Evolutionary conservation across 2,329 filamentous ascomycete genomes (phyloP).

Genomic region (Aspergillus sp.): DNA sequence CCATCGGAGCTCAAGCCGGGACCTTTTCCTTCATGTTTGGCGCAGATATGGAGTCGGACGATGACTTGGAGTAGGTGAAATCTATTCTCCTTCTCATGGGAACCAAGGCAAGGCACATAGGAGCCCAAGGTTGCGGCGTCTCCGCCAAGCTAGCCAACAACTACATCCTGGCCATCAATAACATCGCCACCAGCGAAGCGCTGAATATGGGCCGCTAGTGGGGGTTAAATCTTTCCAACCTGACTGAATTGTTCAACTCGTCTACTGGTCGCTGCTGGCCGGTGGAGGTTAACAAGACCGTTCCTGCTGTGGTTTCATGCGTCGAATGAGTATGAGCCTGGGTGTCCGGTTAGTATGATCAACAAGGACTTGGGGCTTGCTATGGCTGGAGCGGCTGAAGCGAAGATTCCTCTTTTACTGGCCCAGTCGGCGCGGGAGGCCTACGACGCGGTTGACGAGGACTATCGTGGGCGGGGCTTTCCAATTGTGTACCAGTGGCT

Average conservation of each 20-base stretch:
- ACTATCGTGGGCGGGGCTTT: slow-evolving; percentile 69
- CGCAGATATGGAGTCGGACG: slow-evolving; percentile 42
- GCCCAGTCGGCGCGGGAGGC: slow-evolving; percentile 60
- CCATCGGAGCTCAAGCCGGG: slow-evolving; percentile 81
- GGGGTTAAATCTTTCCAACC: slow-evolving; percentile 59
- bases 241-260: slow-evolving; percentile 85
- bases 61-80: slow-evolving; percentile 60
- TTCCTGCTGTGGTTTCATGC: slow-evolving; percentile 82
- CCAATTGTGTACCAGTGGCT: slow-evolving; percentile 75
- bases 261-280: slow-evolving; percentile 97
- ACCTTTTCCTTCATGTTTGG: slow-evolving; percentile 97
- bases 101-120: slow-evolving; percentile 78
- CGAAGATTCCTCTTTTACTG: slow-evolving; percentile 61
- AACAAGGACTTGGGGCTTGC: slow-evolving; percentile 73
- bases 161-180: slow-evolving; percentile 90
- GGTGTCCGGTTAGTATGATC: slow-evolving; percentile 75
- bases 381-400: slow-evolving; percentile 65
- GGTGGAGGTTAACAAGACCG: slow-evolving; percentile 91
- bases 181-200: slow-evolving; percentile 66
- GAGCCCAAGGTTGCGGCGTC: slow-evolving; percentile 76
- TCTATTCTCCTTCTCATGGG: slow-evolving; percentile 78
- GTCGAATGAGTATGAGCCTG: slow-evolving; percentile 68
- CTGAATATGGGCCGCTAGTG: slow-evolving; percentile 63
- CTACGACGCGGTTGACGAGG: slow-evolving; percentile 62
- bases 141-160: slow-evolving; percentile 96